Evolutionary conservation across 805 yeast genomes (phyloP).

Genomic region (Saccharomycopsis vini): DNA sequence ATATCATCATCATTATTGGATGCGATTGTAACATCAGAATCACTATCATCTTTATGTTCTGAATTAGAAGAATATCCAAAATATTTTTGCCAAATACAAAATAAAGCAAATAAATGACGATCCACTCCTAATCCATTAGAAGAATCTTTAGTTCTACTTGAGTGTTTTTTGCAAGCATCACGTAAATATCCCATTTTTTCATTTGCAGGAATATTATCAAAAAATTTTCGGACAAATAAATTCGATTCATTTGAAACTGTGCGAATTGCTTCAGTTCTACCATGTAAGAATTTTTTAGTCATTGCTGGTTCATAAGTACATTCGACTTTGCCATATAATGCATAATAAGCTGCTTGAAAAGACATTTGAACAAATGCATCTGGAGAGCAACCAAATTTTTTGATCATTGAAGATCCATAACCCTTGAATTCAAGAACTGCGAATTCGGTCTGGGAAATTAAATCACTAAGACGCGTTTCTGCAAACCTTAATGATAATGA

Average conservation of each 20-base stretch:
- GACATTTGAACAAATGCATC: conserved; percentile 94
- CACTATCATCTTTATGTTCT: conserved; percentile 20
- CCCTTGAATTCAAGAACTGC: conserved; percentile 60
- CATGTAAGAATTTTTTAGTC: conserved; percentile 83
- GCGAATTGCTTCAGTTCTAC: conserved; percentile 87
- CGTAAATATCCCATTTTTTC: conserved; percentile 53
- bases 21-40: conserved; percentile 21
- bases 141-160: conserved; percentile 57
- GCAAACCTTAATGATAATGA: conserved; percentile 79
- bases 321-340: conserved; percentile 85
- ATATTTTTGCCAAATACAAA: conserved; percentile 77
- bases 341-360: conserved; percentile 87
- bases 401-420: conserved; percentile 71
- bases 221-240: conserved; percentile 74
- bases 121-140: conserved; percentile 84
- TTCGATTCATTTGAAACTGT: conserved; percentile 76
- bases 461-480: conserved; percentile 79
- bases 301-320: conserved; percentile 94
- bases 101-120: conserved; percentile 79
- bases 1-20: conserved; percentile 16
- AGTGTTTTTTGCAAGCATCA: conserved; percentile 65
- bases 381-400: conserved; percentile 80
- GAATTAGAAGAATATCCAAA: conserved; percentile 25
- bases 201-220: conserved; percentile 53
- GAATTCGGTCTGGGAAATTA: conserved; percentile 85